Percentiles rank a stretch among this genome's conserved stretches.
Evolutionary conservation across 1,284 basidiomycete species (phyloP).

Genomic region (Erythrobasidium hasegawianum): DNA sequence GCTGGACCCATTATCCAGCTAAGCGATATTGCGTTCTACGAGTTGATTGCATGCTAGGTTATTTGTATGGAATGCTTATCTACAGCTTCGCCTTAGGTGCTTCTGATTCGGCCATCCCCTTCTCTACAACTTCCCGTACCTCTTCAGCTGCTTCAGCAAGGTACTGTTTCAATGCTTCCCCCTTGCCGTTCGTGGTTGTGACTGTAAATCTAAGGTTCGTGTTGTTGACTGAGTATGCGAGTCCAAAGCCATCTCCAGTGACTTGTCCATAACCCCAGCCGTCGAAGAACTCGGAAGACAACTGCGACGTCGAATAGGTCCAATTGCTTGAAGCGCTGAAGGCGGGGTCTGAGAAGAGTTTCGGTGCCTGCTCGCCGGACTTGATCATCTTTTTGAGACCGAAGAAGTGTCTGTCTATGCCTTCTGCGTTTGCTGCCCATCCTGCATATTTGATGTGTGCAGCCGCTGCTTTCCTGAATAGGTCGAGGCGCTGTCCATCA

Average conservation of each 20-base stretch:
- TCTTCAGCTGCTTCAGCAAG: constrained; percentile 49
- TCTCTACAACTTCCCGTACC: constrained; percentile 45
- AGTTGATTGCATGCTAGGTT: too few relatives aligned
- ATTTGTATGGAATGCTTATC: too few relatives aligned
- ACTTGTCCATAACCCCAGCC: constrained; percentile 97
- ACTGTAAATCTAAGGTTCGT: constrained; percentile 88
- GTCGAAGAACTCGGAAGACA: constrained; percentile 76
- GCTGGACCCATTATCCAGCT: too few relatives aligned
- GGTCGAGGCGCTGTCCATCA: constrained; percentile 62
- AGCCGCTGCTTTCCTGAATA: constrained; percentile 73
- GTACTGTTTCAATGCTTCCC: constrained; percentile 52
- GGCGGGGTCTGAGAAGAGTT: constrained; percentile 66
- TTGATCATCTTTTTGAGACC: constrained; percentile 76
- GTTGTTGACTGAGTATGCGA: constrained; percentile 87
- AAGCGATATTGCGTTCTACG: too few relatives aligned
- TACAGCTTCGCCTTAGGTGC: constrained; percentile 43
- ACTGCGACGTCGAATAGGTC: constrained; percentile 87
- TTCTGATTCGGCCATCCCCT: constrained; percentile 37
- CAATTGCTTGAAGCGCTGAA: constrained; percentile 73
- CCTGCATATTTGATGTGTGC: constrained; percentile 82
- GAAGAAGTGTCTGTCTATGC: constrained; percentile 93
- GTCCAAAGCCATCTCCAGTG: constrained; percentile 92
- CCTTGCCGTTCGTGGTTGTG: constrained; percentile 68
- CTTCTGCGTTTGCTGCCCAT: constrained; percentile 90
- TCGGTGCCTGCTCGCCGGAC: constrained; percentile 63